Evolutionary conservation across 169 alveolate genomes (phyloP).

Genomic region (Theileria parva): DNA sequence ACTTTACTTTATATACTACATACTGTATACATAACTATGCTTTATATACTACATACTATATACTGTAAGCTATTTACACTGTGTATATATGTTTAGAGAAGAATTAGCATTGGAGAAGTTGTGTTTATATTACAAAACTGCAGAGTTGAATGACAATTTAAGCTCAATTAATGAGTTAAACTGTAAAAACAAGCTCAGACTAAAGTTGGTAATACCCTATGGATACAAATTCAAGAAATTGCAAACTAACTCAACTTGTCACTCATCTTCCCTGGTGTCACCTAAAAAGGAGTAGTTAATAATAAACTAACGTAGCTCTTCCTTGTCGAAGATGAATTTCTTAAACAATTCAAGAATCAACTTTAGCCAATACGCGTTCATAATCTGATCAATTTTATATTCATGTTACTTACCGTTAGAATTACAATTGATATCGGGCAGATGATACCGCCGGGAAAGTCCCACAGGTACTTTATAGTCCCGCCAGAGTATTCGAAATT

Average conservation of each 20-base stretch:
- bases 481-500: constrained; percentile 29
- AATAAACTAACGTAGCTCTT: constrained; percentile 29
- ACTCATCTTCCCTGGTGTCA: constrained; percentile 53
- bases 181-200: not conserved
- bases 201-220: constrained; percentile 11
- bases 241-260: not conserved
- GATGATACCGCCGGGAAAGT: constrained; percentile 50
- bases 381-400: constrained; percentile 12
- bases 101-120: constrained; percentile 10
- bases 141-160: constrained; percentile 8
- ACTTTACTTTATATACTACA: not conserved
- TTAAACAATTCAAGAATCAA: constrained; percentile 37
- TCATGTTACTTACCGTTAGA: constrained; percentile 40
- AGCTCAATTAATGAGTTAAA: constrained; percentile 8
- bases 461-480: constrained; percentile 34
- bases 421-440: constrained; percentile 29
- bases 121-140: not conserved
- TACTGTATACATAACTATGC: not conserved
- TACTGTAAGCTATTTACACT: not conserved
- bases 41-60: not conserved
- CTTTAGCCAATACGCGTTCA: constrained; percentile 66
- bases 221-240: constrained; percentile 17
- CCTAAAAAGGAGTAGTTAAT: constrained; percentile 10
- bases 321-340: constrained; percentile 20
- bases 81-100: constrained; percentile 1